These are phyloP conservation scores for Penicillium turbatum DNA, from an alignment of 495 filamentous ascomycete genomes.

Conservation along the genomic window DNA sequence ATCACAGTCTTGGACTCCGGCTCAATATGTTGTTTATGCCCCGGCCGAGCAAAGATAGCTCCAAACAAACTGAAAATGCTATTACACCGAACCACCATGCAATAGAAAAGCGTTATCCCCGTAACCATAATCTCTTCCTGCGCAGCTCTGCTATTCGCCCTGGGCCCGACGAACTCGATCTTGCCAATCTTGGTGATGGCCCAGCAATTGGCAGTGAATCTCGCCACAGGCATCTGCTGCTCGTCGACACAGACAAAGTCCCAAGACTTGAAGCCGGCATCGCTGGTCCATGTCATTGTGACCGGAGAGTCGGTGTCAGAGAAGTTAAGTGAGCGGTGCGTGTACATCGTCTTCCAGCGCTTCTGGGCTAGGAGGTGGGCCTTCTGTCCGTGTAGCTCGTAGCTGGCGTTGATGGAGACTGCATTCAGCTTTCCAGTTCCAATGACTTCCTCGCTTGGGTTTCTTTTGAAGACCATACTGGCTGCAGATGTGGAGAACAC, in stretches of 20 bases:
- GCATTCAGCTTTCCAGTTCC: slow-evolving; percentile 23
- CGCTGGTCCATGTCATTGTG: slow-evolving; percentile 32
- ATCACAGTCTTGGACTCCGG: neutral
- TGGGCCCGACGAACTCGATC: slow-evolving; percentile 31
- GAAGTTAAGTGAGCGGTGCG: slow-evolving; percentile 25
- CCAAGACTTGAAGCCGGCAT: slow-evolving; percentile 28
- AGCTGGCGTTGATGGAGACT: slow-evolving; percentile 30
- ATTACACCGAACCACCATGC: slow-evolving; percentile 23
- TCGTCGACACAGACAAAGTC: slow-evolving; percentile 36
- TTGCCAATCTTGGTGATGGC: slow-evolving; percentile 25
- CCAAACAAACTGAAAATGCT: slow-evolving; percentile 28
- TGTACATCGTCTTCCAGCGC: slow-evolving; percentile 29
- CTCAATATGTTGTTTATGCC: slow-evolving; percentile 7
- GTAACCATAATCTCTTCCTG: slow-evolving; percentile 36
- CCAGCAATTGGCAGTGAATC: slow-evolving; percentile 25
- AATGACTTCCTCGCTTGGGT: slow-evolving; percentile 11
- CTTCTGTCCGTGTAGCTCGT: slow-evolving; percentile 20
- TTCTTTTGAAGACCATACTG: slow-evolving; percentile 13
- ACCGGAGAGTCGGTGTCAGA: slow-evolving; percentile 17
- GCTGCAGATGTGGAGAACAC: neutral
- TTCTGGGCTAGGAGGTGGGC: slow-evolving; percentile 27
- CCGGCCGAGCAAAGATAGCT: slow-evolving; percentile 19
- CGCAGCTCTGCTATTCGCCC: slow-evolving; percentile 8
- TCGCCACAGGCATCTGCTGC: slow-evolving; percentile 26
- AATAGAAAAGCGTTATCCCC: slow-evolving; percentile 27